Percentiles rank a stretch among this genome's conserved stretches.
Evolutionary conservation across 78 protist genomes (phyloP).

Genomic region (Chrysochromulina tobinii): DNA sequence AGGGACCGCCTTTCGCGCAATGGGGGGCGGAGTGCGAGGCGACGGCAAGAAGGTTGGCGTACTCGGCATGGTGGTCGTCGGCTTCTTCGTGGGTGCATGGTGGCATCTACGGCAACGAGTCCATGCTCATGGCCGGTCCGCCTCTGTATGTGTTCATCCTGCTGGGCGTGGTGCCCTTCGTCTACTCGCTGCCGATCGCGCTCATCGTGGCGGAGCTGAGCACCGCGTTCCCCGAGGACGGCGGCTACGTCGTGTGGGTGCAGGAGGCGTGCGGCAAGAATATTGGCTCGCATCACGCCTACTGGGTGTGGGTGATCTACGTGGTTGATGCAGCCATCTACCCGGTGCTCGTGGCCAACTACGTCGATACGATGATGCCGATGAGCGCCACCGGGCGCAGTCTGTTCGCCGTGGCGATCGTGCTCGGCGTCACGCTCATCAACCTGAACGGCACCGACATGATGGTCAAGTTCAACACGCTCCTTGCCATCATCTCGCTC

Average conservation of each 20-base stretch:
- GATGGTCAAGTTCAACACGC: background rate
- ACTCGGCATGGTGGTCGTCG: background rate
- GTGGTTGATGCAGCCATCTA: slow-evolving; percentile 8
- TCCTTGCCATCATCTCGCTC: background rate
- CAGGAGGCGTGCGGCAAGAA: background rate
- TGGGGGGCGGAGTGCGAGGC: background rate
- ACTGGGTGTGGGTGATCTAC: slow-evolving; percentile 16
- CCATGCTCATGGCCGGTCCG: background rate
- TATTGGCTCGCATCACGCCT: background rate
- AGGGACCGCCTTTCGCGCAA: too few species aligned
- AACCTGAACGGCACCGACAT: background rate
- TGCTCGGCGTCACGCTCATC: background rate
- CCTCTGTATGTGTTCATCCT: background rate
- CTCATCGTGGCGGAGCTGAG: slow-evolving; percentile 10
- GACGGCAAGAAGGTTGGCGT: background rate
- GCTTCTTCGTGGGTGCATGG: slow-evolving; percentile 31
- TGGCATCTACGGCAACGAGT: slow-evolving; percentile 2
- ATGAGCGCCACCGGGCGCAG: background rate
- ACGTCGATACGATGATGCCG: background rate
- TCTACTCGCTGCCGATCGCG: slow-evolving; percentile 25
- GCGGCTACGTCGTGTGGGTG: slow-evolving; percentile 21
- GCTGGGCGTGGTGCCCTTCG: background rate
- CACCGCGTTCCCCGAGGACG: slow-evolving; percentile 10
- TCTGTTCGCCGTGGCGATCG: background rate
- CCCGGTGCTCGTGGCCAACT: slow-evolving; percentile 5